Percentiles rank a stretch among this genome's conserved stretches.
Conservation (phyloP, 176 grass and related monocot species). For the Aegilops sharonensis region DNA sequence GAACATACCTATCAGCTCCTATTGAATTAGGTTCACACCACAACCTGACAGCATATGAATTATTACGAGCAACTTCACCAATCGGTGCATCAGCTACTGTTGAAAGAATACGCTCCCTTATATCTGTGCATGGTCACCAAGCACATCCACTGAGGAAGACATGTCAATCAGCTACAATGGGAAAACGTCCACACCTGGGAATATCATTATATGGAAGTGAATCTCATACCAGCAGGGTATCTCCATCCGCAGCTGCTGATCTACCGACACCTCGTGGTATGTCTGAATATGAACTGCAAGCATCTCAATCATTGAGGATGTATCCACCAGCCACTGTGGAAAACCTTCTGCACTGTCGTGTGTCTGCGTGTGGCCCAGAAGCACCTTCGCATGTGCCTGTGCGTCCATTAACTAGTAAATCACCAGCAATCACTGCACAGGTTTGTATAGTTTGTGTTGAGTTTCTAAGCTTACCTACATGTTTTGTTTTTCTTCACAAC, state of each 20-base stretch:
- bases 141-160: slow-evolving; percentile 7
- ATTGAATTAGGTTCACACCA: slow-evolving; percentile 7
- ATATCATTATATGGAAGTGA: slow-evolving; percentile 32
- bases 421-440: slow-evolving; percentile 22
- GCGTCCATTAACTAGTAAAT: slow-evolving; percentile 15
- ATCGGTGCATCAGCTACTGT: background rate
- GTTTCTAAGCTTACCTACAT: slow-evolving; percentile 1
- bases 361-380: slow-evolving; percentile 41
- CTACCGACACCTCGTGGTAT: background rate
- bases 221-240: slow-evolving; percentile 13
- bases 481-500: slow-evolving; percentile 11
- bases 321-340: slow-evolving; percentile 34
- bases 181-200: background rate
- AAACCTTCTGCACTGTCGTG: slow-evolving; percentile 38
- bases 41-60: slow-evolving; percentile 18
- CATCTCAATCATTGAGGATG: slow-evolving; percentile 33
- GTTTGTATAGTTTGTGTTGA: slow-evolving; percentile 30
- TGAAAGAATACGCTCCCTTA: slow-evolving; percentile 47
- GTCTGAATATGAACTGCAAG: slow-evolving; percentile 24
- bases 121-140: slow-evolving; percentile 46
- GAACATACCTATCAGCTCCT: slow-evolving; percentile 24
- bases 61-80: slow-evolving; percentile 6
- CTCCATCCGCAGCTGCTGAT: slow-evolving; percentile 28
- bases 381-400: background rate
- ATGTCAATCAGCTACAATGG: slow-evolving; percentile 32